Conservation (phyloP, 2,329 filamentous ascomycete species). For the Colletotrichum falcatum region DNA sequence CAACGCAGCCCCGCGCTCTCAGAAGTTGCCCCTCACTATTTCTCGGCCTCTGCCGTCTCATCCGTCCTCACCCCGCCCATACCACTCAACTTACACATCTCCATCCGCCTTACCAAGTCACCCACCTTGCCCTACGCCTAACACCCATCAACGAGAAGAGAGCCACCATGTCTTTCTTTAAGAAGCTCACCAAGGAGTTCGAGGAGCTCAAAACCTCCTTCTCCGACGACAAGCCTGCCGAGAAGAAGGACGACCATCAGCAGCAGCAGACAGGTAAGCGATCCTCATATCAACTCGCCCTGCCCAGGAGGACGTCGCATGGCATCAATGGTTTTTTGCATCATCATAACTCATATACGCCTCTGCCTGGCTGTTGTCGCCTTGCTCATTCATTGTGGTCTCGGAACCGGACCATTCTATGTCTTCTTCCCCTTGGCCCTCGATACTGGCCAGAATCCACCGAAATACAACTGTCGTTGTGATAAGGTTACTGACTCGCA, state of each 20-base stretch:
- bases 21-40: constrained; percentile 26
- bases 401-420: background rate
- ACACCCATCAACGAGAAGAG: constrained; percentile 26
- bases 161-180: constrained; percentile 58
- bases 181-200: constrained; percentile 56
- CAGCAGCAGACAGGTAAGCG: constrained; percentile 41
- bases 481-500: constrained; percentile 38
- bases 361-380: background rate
- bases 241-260: constrained; percentile 41
- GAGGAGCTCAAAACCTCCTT: constrained; percentile 61
- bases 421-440: background rate
- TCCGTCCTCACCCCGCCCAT: constrained; percentile 24
- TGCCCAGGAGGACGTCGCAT: background rate
- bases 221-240: constrained; percentile 50
- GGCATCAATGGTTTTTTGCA: background rate
- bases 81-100: constrained; percentile 24
- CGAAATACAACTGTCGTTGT: constrained; percentile 26
- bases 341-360: constrained; percentile 16
- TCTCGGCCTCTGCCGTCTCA: constrained; percentile 42
- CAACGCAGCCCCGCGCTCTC: constrained; percentile 37
- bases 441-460: constrained; percentile 4
- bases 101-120: constrained; percentile 24
- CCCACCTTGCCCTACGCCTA: constrained; percentile 21
- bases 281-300: background rate
- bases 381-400: constrained; percentile 3